These are phyloP conservation scores for Nevesoporus exiguus DNA, from an alignment of 768 basidiomycete genomes.

Conservation along the genomic window DNA sequence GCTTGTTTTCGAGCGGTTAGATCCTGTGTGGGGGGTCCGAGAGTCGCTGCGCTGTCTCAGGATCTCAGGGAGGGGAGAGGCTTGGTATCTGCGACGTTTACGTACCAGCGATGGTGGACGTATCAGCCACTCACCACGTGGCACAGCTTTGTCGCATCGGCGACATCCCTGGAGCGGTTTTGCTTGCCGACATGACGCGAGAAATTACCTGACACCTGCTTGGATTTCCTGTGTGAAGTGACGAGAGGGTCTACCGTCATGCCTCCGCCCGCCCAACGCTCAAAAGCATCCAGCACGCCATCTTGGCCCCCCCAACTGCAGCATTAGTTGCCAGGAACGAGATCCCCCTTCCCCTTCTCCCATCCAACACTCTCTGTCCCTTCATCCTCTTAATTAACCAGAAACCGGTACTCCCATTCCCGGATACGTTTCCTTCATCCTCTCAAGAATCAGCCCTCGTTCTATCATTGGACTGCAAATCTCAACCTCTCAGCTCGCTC, in stretches of 20 bases:
- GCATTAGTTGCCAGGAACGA: conserved; percentile 11
- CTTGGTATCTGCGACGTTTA: background rate
- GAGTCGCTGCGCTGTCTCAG: background rate
- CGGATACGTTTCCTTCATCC: conserved; percentile 15
- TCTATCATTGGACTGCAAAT: conserved; percentile 32
- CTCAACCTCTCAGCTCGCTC: conserved; percentile 12
- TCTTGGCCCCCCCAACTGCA: background rate
- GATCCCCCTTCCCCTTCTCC: conserved; percentile 14
- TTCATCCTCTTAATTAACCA: conserved; percentile 10
- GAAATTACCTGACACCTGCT: conserved; percentile 24
- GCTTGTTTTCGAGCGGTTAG: background rate
- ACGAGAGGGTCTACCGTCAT: conserved; percentile 28
- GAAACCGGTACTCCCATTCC: conserved; percentile 18
- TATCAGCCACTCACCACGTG: conserved; percentile 21
- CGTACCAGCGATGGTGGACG: conserved; percentile 2
- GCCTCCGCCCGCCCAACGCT: conserved; percentile 11
- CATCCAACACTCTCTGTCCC: conserved; percentile 8
- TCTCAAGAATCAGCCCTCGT: conserved; percentile 13
- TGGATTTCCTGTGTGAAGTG: conserved; percentile 23
- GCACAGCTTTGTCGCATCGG: conserved; percentile 4
- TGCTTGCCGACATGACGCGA: conserved; percentile 18
- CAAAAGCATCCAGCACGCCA: conserved; percentile 21
- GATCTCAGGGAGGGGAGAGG: background rate
- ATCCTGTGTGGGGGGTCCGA: conserved; percentile 6
- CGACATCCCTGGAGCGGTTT: conserved; percentile 1